These are phyloP conservation scores for Afroboletus lepidellus DNA, from an alignment of 1,284 basidiomycete genomes.

Conservation along the genomic window DNA sequence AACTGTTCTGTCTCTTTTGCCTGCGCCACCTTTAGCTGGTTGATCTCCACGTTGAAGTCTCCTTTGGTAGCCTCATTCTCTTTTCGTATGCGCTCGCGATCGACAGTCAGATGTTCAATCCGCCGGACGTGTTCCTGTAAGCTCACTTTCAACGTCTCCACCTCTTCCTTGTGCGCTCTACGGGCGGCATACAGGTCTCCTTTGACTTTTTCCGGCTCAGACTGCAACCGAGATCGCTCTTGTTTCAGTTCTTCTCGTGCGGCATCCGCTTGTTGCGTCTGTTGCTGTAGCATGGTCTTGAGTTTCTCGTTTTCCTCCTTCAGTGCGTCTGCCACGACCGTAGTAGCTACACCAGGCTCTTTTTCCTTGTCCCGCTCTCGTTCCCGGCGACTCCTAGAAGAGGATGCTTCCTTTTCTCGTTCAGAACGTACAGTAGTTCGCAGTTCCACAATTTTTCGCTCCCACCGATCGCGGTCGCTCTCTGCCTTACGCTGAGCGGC, in stretches of 20 bases:
- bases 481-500: constrained; percentile 17
- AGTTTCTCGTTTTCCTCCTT: constrained; percentile 29
- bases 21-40: constrained; percentile 19
- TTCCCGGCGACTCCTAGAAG: constrained; percentile 23
- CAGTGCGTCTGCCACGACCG: constrained; percentile 12
- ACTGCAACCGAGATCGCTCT: constrained; percentile 5
- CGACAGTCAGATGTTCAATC: constrained; percentile 22
- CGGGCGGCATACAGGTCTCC: constrained; percentile 12
- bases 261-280: constrained; percentile 12
- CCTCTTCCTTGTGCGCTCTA: constrained; percentile 15
- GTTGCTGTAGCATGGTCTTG: constrained; percentile 19
- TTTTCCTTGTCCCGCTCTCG: constrained; percentile 21
- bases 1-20: constrained; percentile 23
- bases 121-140: constrained; percentile 24
- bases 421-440: constrained; percentile 8
- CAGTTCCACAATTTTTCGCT: constrained; percentile 23
- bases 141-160: constrained; percentile 10
- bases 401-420: constrained; percentile 15
- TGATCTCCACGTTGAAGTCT: constrained; percentile 23
- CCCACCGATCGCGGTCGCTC: constrained; percentile 19
- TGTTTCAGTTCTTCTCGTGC: constrained; percentile 9
- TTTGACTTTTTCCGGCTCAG: constrained; percentile 10
- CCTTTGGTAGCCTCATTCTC: constrained; percentile 23
- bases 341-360: neutral
- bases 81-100: constrained; percentile 28